Evolutionary conservation across 352 stramenopile genomes (phyloP).

Genomic region (Phytophthora ohioensis): DNA sequence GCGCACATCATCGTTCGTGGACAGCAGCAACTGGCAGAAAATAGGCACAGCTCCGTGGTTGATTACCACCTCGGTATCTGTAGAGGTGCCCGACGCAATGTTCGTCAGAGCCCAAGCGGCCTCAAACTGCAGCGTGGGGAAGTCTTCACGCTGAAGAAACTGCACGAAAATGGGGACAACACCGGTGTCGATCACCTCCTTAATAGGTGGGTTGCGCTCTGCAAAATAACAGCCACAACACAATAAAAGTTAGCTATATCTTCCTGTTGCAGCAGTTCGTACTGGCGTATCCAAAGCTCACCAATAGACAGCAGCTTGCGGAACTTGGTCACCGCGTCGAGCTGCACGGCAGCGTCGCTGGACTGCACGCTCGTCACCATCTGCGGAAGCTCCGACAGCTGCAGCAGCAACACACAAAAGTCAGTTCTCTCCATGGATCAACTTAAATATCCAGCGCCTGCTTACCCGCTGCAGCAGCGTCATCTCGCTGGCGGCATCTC

Average conservation of each 20-base stretch:
- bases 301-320: slow-evolving; percentile 98
- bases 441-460: slow-evolving; percentile 1
- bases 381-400: slow-evolving; percentile 95
- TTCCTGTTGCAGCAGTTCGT: not conserved
- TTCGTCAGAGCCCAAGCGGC: slow-evolving; percentile 99
- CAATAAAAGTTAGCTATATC: slow-evolving; percentile 12
- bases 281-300: slow-evolving; percentile 37
- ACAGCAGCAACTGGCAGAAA: slow-evolving; percentile 96
- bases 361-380: slow-evolving; percentile 96
- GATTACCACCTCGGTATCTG: slow-evolving; percentile 98
- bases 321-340: slow-evolving; percentile 98
- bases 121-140: slow-evolving; percentile 96
- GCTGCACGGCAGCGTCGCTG: slow-evolving; percentile 91
- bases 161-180: slow-evolving; percentile 98
- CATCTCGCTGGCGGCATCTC: slow-evolving; percentile 53
- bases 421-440: slow-evolving; percentile 12
- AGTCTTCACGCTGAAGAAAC: slow-evolving; percentile 97
- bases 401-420: slow-evolving; percentile 26
- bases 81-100: slow-evolving; percentile 98
- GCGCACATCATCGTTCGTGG: slow-evolving; percentile 97
- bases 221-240: slow-evolving; percentile 6
- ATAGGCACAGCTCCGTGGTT: slow-evolving; percentile 97
- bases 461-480: slow-evolving; percentile 66
- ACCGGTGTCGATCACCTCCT: slow-evolving; percentile 98
- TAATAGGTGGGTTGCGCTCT: slow-evolving; percentile 99